Evolutionary conservation across 1,284 basidiomycete genomes (phyloP).

Genomic region (Coniophora puteana): DNA sequence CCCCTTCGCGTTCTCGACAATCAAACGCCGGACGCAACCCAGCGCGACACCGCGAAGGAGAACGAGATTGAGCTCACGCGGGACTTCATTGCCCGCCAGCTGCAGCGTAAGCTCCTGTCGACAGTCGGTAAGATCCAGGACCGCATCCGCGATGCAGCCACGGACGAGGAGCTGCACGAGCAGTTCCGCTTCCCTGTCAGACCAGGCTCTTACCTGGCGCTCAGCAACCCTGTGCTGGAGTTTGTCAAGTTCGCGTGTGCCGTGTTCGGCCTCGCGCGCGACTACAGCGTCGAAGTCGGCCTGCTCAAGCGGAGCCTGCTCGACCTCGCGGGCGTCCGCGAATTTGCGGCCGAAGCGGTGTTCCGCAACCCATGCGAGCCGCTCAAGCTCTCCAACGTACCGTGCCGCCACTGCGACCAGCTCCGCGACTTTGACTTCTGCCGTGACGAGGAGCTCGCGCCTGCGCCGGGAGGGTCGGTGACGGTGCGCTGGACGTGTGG

Average conservation of each 20-base stretch:
- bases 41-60: constrained; percentile 63
- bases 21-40: constrained; percentile 58
- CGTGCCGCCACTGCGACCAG: constrained; percentile 88
- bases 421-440: constrained; percentile 94
- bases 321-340: constrained; percentile 84
- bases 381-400: constrained; percentile 83
- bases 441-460: constrained; percentile 85
- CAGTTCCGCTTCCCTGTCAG: constrained; percentile 81
- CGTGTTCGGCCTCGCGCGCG: constrained; percentile 74
- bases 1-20: constrained; percentile 79
- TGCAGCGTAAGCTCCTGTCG: constrained; percentile 83
- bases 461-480: constrained; percentile 43
- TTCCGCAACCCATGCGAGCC: constrained; percentile 95
- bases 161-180: constrained; percentile 54
- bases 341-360: constrained; percentile 81
- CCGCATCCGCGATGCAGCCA: constrained; percentile 57
- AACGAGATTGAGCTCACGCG: constrained; percentile 68
- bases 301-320: constrained; percentile 88
- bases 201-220: constrained; percentile 80
- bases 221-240: constrained; percentile 82
- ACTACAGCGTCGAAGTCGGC: constrained; percentile 83
- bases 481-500: constrained; percentile 61
- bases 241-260: constrained; percentile 90
- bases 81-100: constrained; percentile 75
- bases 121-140: constrained; percentile 68